phyloP scores from a whole-genome alignment of 495 filamentous ascomycete species.

The Penicillium macrosclerotiorum region DNA sequence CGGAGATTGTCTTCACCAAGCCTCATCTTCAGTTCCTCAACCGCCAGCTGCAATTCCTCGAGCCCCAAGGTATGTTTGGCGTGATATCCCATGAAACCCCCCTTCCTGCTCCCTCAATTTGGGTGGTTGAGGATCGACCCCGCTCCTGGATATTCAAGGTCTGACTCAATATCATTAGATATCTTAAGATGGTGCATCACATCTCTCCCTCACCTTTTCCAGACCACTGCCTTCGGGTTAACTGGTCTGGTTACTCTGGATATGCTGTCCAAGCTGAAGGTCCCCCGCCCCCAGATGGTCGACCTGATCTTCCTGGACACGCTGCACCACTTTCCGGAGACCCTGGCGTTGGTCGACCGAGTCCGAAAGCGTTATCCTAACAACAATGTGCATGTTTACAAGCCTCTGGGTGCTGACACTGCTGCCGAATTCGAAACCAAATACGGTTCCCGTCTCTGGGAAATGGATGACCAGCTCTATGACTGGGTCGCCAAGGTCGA shows the following conservation, averaged over 20 bases:
- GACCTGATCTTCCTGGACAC: conserved; percentile 98
- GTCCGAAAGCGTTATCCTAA: conserved; percentile 74
- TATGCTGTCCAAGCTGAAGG: conserved; percentile 85
- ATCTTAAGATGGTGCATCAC: conserved; percentile 90
- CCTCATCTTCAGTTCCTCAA: conserved; percentile 89
- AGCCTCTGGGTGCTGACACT: conserved; percentile 68
- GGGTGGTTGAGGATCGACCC: conserved; percentile 5
- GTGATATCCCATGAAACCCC: neutral
- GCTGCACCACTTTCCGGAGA: conserved; percentile 92
- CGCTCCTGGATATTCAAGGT: conserved; percentile 7
- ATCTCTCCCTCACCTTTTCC: conserved; percentile 86
- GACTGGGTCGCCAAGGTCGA: conserved; percentile 98
- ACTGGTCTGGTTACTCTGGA: conserved; percentile 92
- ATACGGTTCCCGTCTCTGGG: conserved; percentile 84
- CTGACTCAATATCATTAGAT: conserved; percentile 50
- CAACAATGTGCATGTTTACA: conserved; percentile 82
- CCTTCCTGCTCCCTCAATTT: no score
- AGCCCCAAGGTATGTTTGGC: conserved; percentile 59
- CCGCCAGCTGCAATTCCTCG: conserved; percentile 76
- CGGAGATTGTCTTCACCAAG: conserved; percentile 82
- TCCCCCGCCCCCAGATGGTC: conserved; percentile 63
- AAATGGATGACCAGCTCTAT: conserved; percentile 82
- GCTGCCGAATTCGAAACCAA: conserved; percentile 73
- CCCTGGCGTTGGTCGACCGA: conserved; percentile 74
- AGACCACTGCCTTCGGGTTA: conserved; percentile 95